These are phyloP conservation scores for Inonotus obliquus DNA, from an alignment of 1,284 basidiomycete genomes.

Conservation along the genomic window DNA sequence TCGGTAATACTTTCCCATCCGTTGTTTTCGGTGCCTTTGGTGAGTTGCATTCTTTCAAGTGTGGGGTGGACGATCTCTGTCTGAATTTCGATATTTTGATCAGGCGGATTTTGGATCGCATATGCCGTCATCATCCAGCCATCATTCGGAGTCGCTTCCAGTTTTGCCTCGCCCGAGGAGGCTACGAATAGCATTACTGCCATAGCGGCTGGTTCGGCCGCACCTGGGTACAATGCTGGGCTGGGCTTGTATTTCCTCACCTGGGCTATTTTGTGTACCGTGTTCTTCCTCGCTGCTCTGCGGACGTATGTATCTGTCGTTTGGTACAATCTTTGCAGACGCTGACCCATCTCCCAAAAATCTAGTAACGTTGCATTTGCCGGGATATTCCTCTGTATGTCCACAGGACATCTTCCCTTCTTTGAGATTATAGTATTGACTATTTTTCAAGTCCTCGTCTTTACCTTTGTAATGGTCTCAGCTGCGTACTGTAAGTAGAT, in stretches of 20 bases:
- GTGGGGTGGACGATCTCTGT: neutral
- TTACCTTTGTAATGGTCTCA: neutral
- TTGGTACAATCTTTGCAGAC: neutral
- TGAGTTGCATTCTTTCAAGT: neutral
- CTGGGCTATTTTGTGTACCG: constrained; percentile 18
- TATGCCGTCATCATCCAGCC: neutral
- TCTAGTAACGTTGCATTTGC: neutral
- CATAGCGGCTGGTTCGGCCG: constrained; percentile 14
- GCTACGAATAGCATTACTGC: constrained; percentile 16
- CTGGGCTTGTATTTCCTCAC: constrained; percentile 19
- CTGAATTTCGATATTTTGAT: neutral
- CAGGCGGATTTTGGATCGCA: neutral
- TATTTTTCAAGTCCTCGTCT: neutral
- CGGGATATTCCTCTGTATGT: neutral
- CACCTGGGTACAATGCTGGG: constrained; percentile 17
- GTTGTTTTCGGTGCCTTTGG: constrained; percentile 21
- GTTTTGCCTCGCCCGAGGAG: constrained; percentile 13
- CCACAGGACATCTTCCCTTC: neutral
- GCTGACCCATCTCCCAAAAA: neutral
- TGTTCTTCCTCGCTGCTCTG: constrained; percentile 17
- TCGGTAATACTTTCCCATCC: constrained; percentile 20
- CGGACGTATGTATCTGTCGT: constrained; percentile 16
- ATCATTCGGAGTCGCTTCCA: neutral
- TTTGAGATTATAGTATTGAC: neutral
- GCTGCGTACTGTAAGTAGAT: neutral